phyloP scores from a whole-genome alignment of 441 rosid genomes.

The Gossypium trilobum region DNA sequence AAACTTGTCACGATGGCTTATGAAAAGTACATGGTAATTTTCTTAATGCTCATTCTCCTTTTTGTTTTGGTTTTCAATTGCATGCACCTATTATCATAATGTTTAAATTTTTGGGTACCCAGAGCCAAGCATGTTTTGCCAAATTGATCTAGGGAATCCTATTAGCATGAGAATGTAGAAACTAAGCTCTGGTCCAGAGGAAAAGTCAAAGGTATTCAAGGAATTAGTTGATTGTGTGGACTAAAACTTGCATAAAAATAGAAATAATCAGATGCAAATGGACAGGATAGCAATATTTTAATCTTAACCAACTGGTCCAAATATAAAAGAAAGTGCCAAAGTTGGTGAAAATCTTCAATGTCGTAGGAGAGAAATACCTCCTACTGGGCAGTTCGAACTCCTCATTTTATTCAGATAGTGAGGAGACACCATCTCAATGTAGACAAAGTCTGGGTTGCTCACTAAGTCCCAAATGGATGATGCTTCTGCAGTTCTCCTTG shows the following conservation, averaged over 20 bases:
- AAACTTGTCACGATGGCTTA: conserved; percentile 77
- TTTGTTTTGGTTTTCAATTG: background rate
- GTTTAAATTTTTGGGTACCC: background rate
- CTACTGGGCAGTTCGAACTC: background rate
- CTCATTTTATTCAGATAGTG: background rate
- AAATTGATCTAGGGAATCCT: background rate
- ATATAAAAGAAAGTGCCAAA: background rate
- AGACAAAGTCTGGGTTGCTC: background rate
- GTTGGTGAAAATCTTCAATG: conserved; percentile 5
- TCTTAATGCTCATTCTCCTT: background rate
- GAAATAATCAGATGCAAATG: background rate
- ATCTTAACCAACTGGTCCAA: background rate
- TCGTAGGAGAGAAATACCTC: background rate
- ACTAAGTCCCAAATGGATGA: background rate
- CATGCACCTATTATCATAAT: background rate
- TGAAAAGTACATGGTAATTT: conserved; percentile 73
- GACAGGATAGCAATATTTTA: background rate
- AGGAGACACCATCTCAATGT: background rate
- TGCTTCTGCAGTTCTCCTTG: background rate
- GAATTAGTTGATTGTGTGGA: conserved; percentile 2
- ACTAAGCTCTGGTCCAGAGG: background rate
- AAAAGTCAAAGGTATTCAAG: background rate
- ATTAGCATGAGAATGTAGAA: background rate
- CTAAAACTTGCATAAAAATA: background rate
- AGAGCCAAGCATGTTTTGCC: background rate